phyloP scores from a whole-genome alignment of 1,284 basidiomycete genomes.

The Trametes versicolor region DNA sequence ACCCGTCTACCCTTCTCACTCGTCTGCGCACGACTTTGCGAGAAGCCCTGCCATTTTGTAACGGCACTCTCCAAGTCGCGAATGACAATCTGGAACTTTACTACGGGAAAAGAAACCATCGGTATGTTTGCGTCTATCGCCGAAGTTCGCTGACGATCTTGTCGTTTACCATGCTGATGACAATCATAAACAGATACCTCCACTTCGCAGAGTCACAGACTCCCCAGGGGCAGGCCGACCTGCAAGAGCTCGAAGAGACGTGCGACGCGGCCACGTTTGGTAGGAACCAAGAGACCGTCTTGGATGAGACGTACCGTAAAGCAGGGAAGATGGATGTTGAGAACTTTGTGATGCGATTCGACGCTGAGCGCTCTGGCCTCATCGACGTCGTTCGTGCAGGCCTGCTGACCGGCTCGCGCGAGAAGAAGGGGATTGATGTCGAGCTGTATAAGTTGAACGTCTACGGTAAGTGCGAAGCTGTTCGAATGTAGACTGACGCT shows the following conservation, averaged over 20 bases:
- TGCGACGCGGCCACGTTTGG: constrained; percentile 39
- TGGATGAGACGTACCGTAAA: constrained; percentile 40
- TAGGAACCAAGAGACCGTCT: constrained; percentile 31
- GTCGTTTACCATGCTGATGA: not conserved
- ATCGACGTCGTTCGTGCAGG: constrained; percentile 25
- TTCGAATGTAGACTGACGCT: no score
- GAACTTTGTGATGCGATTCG: constrained; percentile 41
- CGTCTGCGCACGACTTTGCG: constrained; percentile 13
- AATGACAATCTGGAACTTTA: constrained; percentile 11
- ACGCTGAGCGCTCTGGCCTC: constrained; percentile 25
- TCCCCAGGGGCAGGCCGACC: constrained; percentile 3
- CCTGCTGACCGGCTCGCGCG: constrained; percentile 27
- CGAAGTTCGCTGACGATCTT: no score
- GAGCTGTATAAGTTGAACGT: constrained; percentile 45
- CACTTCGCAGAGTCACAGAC: constrained; percentile 8
- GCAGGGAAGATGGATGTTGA: constrained; percentile 40
- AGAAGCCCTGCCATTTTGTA: constrained; percentile 20
- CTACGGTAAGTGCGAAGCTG: constrained; percentile 34
- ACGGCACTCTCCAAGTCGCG: constrained; percentile 13
- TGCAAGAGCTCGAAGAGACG: constrained; percentile 23
- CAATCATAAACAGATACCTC: not conserved
- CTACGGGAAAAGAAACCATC: constrained; percentile 22
- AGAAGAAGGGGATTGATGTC: constrained; percentile 19
- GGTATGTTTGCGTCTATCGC: constrained; percentile 4
- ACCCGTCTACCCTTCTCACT: constrained; percentile 1